phyloP scores from a whole-genome alignment of 1,284 basidiomycete genomes.

The Sanguinoderma infundibulare region DNA sequence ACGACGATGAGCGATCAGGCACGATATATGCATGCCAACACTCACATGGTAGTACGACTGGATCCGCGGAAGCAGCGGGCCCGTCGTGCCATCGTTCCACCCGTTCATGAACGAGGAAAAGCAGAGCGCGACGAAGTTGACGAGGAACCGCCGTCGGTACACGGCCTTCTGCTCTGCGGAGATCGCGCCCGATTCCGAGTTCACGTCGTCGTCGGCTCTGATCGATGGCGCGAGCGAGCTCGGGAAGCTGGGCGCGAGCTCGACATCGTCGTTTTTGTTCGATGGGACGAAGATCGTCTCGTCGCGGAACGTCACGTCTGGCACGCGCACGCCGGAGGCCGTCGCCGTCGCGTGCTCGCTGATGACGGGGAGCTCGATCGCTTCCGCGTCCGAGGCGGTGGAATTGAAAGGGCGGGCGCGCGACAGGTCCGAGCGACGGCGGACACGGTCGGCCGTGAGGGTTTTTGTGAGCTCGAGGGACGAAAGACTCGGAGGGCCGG shows the following conservation, averaged over 20 bases:
- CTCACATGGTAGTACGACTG: conserved; percentile 54
- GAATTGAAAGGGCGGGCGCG: conserved; percentile 19
- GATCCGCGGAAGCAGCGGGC: conserved; percentile 60
- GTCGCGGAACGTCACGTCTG: conserved; percentile 12
- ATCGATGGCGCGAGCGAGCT: conserved; percentile 27
- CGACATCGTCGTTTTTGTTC: conserved; percentile 22
- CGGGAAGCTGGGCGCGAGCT: conserved; percentile 27
- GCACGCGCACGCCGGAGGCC: background rate
- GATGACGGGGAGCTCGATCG: conserved; percentile 27
- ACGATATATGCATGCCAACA: background rate
- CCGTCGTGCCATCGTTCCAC: conserved; percentile 67
- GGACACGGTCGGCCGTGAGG: conserved; percentile 26
- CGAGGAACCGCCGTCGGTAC: conserved; percentile 5
- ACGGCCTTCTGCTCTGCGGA: conserved; percentile 24
- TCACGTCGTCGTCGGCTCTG: conserved; percentile 24
- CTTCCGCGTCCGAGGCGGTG: conserved; percentile 21
- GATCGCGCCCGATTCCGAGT: conserved; percentile 24
- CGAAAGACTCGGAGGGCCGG: conserved; percentile 13
- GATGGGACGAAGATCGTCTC: conserved; percentile 6
- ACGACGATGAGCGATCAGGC: too few relatives aligned
- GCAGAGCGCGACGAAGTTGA: conserved; percentile 46
- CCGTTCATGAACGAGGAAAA: conserved; percentile 53
- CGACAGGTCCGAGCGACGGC: conserved; percentile 30
- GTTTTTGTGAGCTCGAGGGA: conserved; percentile 22
- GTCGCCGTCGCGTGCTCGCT: conserved; percentile 5